Conservation (phyloP, 495 filamentous ascomycete genomes). For the Chaetomidium leptoderma region DNA sequence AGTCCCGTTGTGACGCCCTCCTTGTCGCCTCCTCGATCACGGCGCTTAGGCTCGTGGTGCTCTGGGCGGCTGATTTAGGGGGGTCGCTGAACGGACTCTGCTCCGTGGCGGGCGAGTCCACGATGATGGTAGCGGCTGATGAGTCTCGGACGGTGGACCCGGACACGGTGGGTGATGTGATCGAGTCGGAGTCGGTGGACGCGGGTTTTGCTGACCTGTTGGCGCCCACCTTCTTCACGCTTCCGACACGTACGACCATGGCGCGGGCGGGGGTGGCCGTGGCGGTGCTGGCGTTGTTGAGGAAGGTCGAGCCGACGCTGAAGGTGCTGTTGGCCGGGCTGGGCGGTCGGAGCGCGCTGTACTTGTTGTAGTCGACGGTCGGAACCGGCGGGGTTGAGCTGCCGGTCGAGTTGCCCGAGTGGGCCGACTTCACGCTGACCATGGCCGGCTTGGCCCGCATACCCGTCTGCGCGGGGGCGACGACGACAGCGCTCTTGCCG, state of each 20-base stretch:
- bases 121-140: conserved; percentile 44
- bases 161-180: conserved; percentile 24
- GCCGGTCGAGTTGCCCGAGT: conserved; percentile 42
- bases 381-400: conserved; percentile 53
- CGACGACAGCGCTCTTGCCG: conserved; percentile 76
- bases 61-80: conserved; percentile 33
- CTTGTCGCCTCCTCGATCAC: conserved; percentile 51
- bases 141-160: conserved; percentile 31
- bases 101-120: conserved; percentile 46
- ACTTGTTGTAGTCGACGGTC: conserved; percentile 50
- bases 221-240: conserved; percentile 43
- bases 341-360: conserved; percentile 43
- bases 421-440: conserved; percentile 75
- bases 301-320: conserved; percentile 61
- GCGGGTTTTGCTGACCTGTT: conserved; percentile 16
- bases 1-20: conserved; percentile 36
- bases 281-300: conserved; percentile 54
- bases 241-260: conserved; percentile 52
- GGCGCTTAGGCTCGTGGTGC: conserved; percentile 47
- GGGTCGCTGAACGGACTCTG: conserved; percentile 61
- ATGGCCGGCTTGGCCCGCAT: conserved; percentile 82
- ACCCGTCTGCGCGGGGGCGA: conserved; percentile 73
- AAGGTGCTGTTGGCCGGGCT: conserved; percentile 48
- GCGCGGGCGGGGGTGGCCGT: conserved; percentile 51
- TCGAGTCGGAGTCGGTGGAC: conserved; percentile 23